A percentile compares a stretch with the other conserved stretches of the same genome.
Conservation (phyloP, 129 eudicot genomes). For the Centella asiatica region DNA sequence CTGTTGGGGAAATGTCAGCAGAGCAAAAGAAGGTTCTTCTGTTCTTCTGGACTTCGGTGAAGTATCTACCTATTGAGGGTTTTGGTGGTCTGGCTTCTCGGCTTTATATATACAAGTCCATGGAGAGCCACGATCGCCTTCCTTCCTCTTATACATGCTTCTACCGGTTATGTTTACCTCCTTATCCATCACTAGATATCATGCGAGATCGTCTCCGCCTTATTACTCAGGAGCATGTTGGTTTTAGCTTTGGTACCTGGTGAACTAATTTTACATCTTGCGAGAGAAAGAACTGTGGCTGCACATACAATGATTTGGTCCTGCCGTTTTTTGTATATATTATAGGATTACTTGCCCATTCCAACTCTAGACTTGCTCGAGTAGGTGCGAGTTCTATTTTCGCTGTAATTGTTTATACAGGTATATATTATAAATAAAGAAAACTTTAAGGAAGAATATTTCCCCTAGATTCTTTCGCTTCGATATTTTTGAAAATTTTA, state of each 20-base stretch:
- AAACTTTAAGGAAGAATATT: background rate
- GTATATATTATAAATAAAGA: conserved; percentile 20
- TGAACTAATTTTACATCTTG: conserved; percentile 20
- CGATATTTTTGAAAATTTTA: background rate
- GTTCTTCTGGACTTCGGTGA: conserved; percentile 89
- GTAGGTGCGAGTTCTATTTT: conserved; percentile 8
- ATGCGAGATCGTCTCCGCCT: conserved; percentile 56
- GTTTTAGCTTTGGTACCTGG: conserved; percentile 90
- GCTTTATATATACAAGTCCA: conserved; percentile 46
- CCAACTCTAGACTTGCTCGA: conserved; percentile 10
- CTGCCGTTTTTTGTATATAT: conserved; percentile 15
- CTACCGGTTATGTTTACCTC: conserved; percentile 59
- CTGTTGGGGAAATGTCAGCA: conserved; percentile 49
- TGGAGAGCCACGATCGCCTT: conserved; percentile 42
- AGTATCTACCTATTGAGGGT: conserved; percentile 75
- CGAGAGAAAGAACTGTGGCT: background rate
- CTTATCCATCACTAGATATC: conserved; percentile 47
- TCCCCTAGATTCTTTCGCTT: background rate
- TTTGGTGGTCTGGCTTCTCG: conserved; percentile 78
- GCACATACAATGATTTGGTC: conserved; percentile 25
- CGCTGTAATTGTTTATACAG: conserved; percentile 33
- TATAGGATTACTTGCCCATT: conserved; percentile 15
- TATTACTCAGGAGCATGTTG: conserved; percentile 74
- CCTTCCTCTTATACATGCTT: conserved; percentile 95
- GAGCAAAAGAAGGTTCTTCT: conserved; percentile 64